Conservation (phyloP, 1,139 yeast genomes). For the Zygoascus hellenicus region DNA sequence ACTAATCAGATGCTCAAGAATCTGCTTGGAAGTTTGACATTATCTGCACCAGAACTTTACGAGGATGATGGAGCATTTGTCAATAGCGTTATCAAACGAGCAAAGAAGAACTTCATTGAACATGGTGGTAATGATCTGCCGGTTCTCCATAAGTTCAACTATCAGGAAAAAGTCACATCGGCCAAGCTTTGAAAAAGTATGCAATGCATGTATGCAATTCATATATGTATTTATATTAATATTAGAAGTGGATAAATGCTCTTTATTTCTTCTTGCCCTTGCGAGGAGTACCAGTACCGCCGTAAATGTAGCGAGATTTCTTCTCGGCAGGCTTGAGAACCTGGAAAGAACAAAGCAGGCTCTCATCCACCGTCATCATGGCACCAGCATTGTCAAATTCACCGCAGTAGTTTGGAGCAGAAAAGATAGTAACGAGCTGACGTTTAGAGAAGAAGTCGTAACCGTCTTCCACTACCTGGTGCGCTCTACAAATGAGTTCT, state of each 20-base stretch:
- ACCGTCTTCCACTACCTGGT: constrained; percentile 98
- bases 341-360: constrained; percentile 93
- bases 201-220: constrained; percentile 1
- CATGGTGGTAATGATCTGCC: constrained; percentile 2
- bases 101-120: constrained; percentile 5
- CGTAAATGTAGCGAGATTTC: constrained; percentile 65
- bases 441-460: constrained; percentile 95
- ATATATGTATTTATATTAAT: constrained; percentile 2
- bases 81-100: constrained; percentile 2
- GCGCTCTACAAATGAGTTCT: constrained; percentile 97
- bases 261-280: constrained; percentile 46
- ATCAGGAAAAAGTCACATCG: constrained; percentile 8
- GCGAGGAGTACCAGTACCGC: constrained; percentile 51
- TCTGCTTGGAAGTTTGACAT: constrained; percentile 1
- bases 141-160: constrained; percentile 8
- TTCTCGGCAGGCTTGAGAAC: constrained; percentile 97
- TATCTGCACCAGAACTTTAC: constrained; percentile 5
- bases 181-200: constrained; percentile 3
- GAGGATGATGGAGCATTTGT: constrained; percentile 4
- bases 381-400: constrained; percentile 99
- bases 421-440: constrained; percentile 88
- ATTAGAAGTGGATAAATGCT: constrained; percentile 1
- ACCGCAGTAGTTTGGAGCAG: constrained; percentile 98
- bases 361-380: constrained; percentile 98
- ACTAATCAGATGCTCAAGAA: constrained; percentile 6